Evolutionary conservation across 164 flowering plant species (phyloP).

Genomic region (Vitis cinerea): DNA sequence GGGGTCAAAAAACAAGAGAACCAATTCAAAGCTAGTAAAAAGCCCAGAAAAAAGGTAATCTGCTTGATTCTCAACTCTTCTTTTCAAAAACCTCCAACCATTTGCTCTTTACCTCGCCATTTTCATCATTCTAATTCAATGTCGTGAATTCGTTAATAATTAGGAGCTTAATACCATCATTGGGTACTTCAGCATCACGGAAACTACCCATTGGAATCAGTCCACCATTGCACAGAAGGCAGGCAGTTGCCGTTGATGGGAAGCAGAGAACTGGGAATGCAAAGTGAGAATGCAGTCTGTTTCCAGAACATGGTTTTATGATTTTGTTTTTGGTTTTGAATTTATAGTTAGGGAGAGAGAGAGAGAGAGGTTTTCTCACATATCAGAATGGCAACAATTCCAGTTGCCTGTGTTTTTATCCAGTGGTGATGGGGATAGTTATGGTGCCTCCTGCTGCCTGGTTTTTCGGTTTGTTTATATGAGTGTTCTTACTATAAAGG

Average conservation of each 20-base stretch:
- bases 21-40: conserved; percentile 24
- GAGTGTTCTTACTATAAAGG: conserved; percentile 4
- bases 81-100: background rate
- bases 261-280: conserved; percentile 30
- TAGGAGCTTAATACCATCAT: conserved; percentile 49
- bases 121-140: background rate
- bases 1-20: conserved; percentile 36
- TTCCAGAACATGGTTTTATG: background rate
- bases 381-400: conserved; percentile 7
- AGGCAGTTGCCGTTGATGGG: conserved; percentile 22
- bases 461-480: conserved; percentile 9
- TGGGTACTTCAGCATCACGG: conserved; percentile 36
- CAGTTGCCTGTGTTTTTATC: conserved; percentile 11
- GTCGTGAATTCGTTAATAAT: background rate
- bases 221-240: conserved; percentile 28
- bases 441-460: background rate
- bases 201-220: conserved; percentile 28
- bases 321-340: conserved; percentile 8
- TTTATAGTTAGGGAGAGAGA: conserved; percentile 7
- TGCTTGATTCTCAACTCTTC: background rate
- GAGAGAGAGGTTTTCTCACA: conserved; percentile 6
- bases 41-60: conserved; percentile 38
- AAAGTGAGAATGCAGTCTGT: conserved; percentile 13
- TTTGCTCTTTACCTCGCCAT: background rate
- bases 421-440: background rate